Evolutionary conservation across 2,329 filamentous ascomycete species (phyloP).

Genomic region (Sordariomycetes sp.): DNA sequence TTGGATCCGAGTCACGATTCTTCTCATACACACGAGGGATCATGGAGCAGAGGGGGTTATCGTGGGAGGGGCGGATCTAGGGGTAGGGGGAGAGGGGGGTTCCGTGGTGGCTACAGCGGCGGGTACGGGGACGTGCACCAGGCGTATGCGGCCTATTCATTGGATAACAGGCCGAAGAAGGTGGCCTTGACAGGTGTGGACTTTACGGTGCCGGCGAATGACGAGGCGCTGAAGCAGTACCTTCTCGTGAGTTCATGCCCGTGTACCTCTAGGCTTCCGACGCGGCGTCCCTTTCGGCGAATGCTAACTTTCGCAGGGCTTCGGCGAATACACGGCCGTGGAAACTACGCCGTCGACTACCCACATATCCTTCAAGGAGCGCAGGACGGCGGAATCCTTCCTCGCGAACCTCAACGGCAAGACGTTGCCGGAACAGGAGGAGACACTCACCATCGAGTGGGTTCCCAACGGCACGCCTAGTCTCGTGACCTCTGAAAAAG

Average conservation of each 20-base stretch:
- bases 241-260: conserved; percentile 41
- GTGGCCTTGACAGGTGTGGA: conserved; percentile 51
- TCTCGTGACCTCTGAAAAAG: conserved; percentile 9
- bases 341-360: conserved; percentile 31
- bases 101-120: conserved; percentile 24
- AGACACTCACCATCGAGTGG: conserved; percentile 55
- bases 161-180: conserved; percentile 64
- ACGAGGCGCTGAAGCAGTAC: conserved; percentile 59
- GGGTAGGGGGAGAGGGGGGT: conserved; percentile 14
- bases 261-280: background rate
- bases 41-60: conserved; percentile 8
- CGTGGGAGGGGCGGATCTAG: conserved; percentile 7
- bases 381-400: conserved; percentile 59
- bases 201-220: conserved; percentile 46
- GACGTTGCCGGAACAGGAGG: conserved; percentile 47
- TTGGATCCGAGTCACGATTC: conserved; percentile 40
- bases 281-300: conserved; percentile 9
- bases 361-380: conserved; percentile 50
- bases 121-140: conserved; percentile 32
- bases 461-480: conserved; percentile 19
- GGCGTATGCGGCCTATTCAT: conserved; percentile 48
- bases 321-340: conserved; percentile 49
- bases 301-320: conserved; percentile 25
- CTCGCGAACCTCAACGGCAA: conserved; percentile 42
- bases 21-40: conserved; percentile 23